These are phyloP conservation scores for Leishmania mexicana DNA, from an alignment of 208 protist species.

Conservation along the genomic window DNA sequence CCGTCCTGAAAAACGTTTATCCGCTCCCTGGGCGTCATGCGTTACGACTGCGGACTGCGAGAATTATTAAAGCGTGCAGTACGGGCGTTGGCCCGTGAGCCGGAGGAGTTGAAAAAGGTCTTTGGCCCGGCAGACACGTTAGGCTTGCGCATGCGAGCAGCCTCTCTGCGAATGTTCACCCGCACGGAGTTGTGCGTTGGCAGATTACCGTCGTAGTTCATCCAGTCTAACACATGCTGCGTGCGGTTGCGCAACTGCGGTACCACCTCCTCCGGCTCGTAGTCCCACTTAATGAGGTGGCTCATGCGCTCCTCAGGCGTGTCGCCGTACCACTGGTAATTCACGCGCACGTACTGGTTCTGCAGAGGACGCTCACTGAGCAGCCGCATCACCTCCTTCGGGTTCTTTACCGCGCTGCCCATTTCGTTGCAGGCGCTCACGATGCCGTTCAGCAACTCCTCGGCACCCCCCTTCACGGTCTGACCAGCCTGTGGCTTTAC, in stretches of 20 bases:
- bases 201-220: conserved; percentile 89
- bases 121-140: conserved; percentile 47
- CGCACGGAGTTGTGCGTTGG: conserved; percentile 80
- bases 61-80: conserved; percentile 55
- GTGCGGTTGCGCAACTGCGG: conserved; percentile 67
- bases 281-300: conserved; percentile 89
- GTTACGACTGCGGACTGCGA: conserved; percentile 7
- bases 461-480: conserved; percentile 38
- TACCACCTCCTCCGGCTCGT: conserved; percentile 53
- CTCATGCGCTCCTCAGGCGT: conserved; percentile 85
- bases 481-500: conserved; percentile 36
- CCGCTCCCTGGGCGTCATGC: background rate
- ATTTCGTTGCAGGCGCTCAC: conserved; percentile 59
- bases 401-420: conserved; percentile 59
- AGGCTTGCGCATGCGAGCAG: conserved; percentile 61
- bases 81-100: conserved; percentile 79
- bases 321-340: conserved; percentile 94
- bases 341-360: conserved; percentile 88
- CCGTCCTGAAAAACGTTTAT: background rate
- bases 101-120: conserved; percentile 88
- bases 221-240: conserved; percentile 77
- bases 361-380: conserved; percentile 87
- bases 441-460: conserved; percentile 57
- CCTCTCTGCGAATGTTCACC: conserved; percentile 73
- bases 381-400: conserved; percentile 64